Evolutionary conservation across 371 early-diverging fungal genomes (phyloP).

Genomic region (Mortierella sp.): DNA sequence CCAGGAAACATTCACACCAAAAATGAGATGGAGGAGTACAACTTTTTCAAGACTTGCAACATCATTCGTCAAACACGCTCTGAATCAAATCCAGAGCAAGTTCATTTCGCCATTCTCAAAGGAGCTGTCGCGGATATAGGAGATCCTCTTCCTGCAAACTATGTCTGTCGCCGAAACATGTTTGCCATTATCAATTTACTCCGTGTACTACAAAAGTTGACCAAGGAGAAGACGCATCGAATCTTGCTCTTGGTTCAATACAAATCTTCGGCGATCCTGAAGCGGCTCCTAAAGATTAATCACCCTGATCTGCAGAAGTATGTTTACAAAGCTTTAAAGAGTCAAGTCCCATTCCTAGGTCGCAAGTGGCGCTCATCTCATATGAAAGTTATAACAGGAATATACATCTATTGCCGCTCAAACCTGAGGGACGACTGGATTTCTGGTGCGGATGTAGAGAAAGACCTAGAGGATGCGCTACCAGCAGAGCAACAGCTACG

Average conservation of each 20-base stretch:
- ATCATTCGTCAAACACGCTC: conserved; percentile 29
- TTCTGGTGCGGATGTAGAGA: conserved; percentile 73
- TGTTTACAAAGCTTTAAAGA: conserved; percentile 84
- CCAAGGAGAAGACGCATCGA: conserved; percentile 83
- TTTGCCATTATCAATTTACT: conserved; percentile 82
- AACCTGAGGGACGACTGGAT: conserved; percentile 82
- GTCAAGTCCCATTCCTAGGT: conserved; percentile 84
- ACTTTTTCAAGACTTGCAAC: conserved; percentile 48
- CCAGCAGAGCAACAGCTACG: conserved; percentile 76
- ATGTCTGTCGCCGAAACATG: conserved; percentile 72
- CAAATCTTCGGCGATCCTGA: conserved; percentile 86
- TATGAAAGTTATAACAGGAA: conserved; percentile 86
- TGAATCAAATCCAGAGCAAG: conserved; percentile 19
- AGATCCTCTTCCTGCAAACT: conserved; percentile 47
- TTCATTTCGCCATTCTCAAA: conserved; percentile 21
- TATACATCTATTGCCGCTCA: conserved; percentile 78
- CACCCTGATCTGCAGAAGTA: conserved; percentile 78
- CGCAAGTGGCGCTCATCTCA: conserved; percentile 87
- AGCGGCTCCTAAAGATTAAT: conserved; percentile 78
- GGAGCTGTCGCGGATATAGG: conserved; percentile 29
- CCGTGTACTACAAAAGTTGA: conserved; percentile 84
- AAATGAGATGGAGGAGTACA: conserved; percentile 73
- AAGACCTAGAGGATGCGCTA: conserved; percentile 81
- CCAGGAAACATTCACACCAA: conserved; percentile 63
- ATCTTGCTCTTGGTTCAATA: conserved; percentile 85